Evolutionary conservation across 129 eudicot species (phyloP).

Genomic region (Deinandra increscens): DNA sequence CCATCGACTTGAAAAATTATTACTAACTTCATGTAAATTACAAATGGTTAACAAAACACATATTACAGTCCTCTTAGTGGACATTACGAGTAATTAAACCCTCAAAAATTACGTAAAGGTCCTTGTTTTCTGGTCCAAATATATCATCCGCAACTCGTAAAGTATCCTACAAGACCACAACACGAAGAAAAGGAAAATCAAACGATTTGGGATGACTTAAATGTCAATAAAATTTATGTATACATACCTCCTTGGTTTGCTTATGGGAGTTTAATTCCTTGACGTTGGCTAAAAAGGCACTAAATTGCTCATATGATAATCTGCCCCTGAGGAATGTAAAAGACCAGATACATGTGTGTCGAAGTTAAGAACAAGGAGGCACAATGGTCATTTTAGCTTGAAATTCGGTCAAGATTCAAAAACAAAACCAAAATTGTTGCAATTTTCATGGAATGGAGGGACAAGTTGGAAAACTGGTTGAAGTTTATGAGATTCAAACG

Average conservation of each 20-base stretch:
- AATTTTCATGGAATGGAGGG: slow-evolving; percentile 5
- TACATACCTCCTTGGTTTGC: slow-evolving; percentile 82
- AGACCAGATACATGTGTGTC: not conserved
- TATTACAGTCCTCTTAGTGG: slow-evolving; percentile 37
- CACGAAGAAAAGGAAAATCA: not conserved
- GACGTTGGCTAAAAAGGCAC: slow-evolving; percentile 90
- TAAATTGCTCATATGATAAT: slow-evolving; percentile 90
- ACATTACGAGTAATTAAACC: slow-evolving; percentile 78
- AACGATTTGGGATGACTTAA: not conserved
- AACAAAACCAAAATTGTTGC: not conserved
- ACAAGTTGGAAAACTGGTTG: not conserved
- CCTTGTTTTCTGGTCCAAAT: slow-evolving; percentile 91
- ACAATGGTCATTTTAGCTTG: not conserved
- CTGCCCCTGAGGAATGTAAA: slow-evolving; percentile 56
- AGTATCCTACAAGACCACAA: slow-evolving; percentile 54
- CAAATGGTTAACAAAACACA: not conserved
- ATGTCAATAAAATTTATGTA: slow-evolving; percentile 8
- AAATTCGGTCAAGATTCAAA: not conserved
- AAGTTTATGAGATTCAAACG: not conserved
- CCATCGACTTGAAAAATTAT: slow-evolving; percentile 8
- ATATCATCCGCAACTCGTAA: slow-evolving; percentile 80
- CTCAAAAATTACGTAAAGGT: slow-evolving; percentile 72
- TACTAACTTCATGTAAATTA: slow-evolving; percentile 4
- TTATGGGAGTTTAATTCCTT: slow-evolving; percentile 96
- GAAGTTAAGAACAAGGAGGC: not conserved